Evolutionary conservation across 2,329 filamentous ascomycete species (phyloP), one percentile per base, ranked within the genome.

Genomic region (Botrytis sinoallii): DNA sequence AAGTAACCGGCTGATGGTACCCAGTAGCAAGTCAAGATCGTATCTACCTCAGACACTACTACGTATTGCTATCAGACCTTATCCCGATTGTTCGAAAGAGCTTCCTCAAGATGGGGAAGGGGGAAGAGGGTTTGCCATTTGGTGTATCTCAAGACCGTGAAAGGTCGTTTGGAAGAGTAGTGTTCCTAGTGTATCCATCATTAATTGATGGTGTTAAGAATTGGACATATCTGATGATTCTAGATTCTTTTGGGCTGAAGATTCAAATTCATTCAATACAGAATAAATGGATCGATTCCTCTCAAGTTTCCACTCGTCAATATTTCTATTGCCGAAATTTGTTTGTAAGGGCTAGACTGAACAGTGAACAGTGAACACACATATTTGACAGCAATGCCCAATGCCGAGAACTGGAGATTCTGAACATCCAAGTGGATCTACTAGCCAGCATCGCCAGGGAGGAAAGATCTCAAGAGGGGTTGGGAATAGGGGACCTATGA

Each of bases 401-500:
- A 67, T 67, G 46, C 46, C 46, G 65, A 67, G 32, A 67, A 55
- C 65, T 67, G 46, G 46, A 67, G 65, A 57, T 40, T 40, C 9
- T 22, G 18, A 29, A 22, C 22, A 40, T 35, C 32, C 65, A 67
- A 67, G 65, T 67, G 65, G 65, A 67, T 67, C 46, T 67, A 38
- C 65, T n/a, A 14, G 6, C 35, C 8, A 61, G 22, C 25, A 40
- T 61, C 59, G 25, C 22, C 38, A 61, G 59, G 52, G 29, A 32
- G 29, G 40, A 48, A 38, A 67, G 65, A 67, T 67, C 65, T 40
- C 46, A 29, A 67, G 65, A 67, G 65, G 65, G 65, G 65, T 67
- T n/a, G 20, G 38, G 25, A 67, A 67, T 67, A 67, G 65, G 65
- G 65, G 65, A 55, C 32, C 65, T 67, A 67, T 67, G 46, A 67